Conservation (phyloP, 192 early-diverging fungal species). For the Linnemannia exigua region DNA sequence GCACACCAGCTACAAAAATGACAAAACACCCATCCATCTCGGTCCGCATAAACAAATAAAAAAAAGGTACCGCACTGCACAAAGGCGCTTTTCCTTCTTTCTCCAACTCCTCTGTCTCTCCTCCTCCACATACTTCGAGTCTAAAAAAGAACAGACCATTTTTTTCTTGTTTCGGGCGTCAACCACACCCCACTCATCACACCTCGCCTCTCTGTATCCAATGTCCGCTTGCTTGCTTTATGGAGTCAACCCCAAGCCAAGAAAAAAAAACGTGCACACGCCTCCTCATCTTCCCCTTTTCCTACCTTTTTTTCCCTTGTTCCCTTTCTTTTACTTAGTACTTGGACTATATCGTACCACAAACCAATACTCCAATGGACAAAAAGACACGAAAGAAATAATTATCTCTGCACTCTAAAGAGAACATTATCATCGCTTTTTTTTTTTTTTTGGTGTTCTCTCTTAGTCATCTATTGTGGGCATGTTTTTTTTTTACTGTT, state of each 20-base stretch:
- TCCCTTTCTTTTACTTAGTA: neutral
- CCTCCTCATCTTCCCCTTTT: too few species aligned
- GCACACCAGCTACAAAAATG: neutral
- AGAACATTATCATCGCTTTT: slow-evolving; percentile 10
- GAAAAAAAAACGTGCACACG: neutral
- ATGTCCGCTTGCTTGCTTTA: neutral
- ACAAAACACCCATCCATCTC: neutral
- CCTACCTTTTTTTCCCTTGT: neutral
- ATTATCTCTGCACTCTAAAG: slow-evolving; percentile 7
- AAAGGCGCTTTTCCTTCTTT: too few species aligned
- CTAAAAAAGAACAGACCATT: neutral
- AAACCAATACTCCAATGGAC: neutral
- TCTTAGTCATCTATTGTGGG: neutral
- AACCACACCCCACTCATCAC: neutral
- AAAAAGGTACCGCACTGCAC: too few species aligned
- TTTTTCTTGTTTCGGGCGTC: neutral
- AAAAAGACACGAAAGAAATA: neutral
- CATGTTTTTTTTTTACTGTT: neutral
- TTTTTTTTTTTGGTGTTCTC: neutral
- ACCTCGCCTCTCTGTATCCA: neutral
- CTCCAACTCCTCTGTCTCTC: too few species aligned
- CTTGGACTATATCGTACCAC: neutral
- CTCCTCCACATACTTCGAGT: too few species aligned
- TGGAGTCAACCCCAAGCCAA: neutral
- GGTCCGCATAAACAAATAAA: neutral